Evolutionary conservation across 2,329 filamentous ascomycete species (phyloP).

Genomic region (Penicillium sp.): DNA sequence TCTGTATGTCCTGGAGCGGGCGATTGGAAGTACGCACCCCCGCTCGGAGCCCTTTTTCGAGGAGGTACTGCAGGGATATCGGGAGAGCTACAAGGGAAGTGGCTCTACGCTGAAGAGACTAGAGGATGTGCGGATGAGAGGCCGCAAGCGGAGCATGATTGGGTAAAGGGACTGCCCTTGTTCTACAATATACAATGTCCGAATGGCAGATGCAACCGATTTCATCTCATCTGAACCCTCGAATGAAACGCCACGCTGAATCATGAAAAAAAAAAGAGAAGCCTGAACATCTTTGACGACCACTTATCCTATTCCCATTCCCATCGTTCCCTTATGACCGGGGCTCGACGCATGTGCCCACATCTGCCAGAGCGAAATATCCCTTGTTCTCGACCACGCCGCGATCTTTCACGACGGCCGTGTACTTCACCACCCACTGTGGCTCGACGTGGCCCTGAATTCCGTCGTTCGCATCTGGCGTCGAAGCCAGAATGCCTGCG

Average conservation of each 20-base stretch:
- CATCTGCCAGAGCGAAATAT: conserved; percentile 85
- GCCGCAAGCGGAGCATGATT: conserved; percentile 95
- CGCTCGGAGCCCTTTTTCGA: conserved; percentile 76
- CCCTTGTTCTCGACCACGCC: conserved; percentile 98
- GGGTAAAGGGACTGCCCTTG: conserved; percentile 59
- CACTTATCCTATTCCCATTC: conserved; percentile 12
- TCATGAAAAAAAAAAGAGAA: conserved; percentile 25
- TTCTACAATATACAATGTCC: conserved; percentile 7
- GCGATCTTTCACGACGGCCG: conserved; percentile 87
- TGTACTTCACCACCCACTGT: conserved; percentile 97
- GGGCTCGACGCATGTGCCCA: conserved; percentile 54
- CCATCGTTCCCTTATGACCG: conserved; percentile 26
- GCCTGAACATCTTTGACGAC: conserved; percentile 12
- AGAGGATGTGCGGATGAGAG: conserved; percentile 90
- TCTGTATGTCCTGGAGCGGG: conserved; percentile 90
- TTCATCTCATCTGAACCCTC: conserved; percentile 14
- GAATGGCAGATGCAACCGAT: conserved; percentile 13
- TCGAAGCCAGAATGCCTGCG: conserved; percentile 72
- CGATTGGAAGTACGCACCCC: conserved; percentile 93
- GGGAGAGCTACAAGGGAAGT: conserved; percentile 73
- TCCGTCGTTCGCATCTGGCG: conserved; percentile 55
- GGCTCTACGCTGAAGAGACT: conserved; percentile 75
- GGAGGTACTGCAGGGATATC: conserved; percentile 75
- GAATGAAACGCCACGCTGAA: conserved; percentile 30
- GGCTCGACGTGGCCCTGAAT: conserved; percentile 78